Evolutionary conservation across 345 rosid species (phyloP).

Genomic region (rapeseed (Brassica napus)): DNA sequence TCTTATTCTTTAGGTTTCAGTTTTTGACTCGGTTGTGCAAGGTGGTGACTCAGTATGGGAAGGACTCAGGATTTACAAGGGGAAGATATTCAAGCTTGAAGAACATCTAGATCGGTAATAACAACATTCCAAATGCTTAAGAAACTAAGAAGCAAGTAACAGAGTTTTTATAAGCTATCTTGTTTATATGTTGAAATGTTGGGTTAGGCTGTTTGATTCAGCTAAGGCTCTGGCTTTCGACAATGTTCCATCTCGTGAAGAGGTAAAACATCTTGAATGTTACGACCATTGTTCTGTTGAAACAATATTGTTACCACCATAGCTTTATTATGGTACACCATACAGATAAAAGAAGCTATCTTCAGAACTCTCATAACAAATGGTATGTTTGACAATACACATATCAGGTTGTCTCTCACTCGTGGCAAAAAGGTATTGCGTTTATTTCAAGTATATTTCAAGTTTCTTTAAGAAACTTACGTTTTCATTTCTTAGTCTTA

Average conservation of each 20-base stretch:
- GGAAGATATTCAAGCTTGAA: conserved; percentile 84
- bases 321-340: neutral
- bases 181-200: conserved; percentile 22
- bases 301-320: neutral
- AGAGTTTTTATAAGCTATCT: conserved; percentile 9
- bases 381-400: conserved; percentile 87
- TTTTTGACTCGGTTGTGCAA: conserved; percentile 89
- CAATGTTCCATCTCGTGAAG: conserved; percentile 74
- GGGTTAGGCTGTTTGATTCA: conserved; percentile 74
- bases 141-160: conserved; percentile 10
- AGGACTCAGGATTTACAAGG: conserved; percentile 74
- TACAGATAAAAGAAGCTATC: conserved; percentile 83
- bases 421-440: conserved; percentile 96
- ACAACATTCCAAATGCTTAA: conserved; percentile 3
- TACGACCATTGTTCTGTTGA: neutral
- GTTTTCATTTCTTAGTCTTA: too few relatives aligned
- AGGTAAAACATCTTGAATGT: conserved; percentile 43
- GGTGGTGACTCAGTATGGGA: conserved; percentile 97
- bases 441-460: too few relatives aligned
- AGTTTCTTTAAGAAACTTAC: too few relatives aligned
- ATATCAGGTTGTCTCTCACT: conserved; percentile 78
- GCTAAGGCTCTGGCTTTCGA: conserved; percentile 84
- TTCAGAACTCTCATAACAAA: conserved; percentile 75
- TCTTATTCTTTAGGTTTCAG: conserved; percentile 64
- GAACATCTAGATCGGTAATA: conserved; percentile 80